Evolutionary conservation across 495 filamentous ascomycete species (phyloP), one percentile per base, ranked within the genome.

Genomic region (Acidomyces sp.): DNA sequence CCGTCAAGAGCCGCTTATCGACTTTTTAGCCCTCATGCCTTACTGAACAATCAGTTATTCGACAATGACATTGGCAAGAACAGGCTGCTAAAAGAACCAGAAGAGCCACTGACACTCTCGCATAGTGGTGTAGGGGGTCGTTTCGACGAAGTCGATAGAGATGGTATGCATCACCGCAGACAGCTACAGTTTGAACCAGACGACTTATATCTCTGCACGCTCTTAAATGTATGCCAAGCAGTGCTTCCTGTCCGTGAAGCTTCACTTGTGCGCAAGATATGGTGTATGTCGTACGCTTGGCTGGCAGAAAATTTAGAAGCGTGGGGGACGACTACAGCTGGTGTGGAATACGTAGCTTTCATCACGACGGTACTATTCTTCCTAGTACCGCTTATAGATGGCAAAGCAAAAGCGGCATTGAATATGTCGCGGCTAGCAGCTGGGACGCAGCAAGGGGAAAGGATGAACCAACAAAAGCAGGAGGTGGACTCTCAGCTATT

Each of bases 171-270:
- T 32, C 49, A 55, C 32, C 36, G 45, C 12, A 18, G 43, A 7
- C 37, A 49, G 32, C 17, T 55, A 3, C 11, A 27, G 12, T 34
- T 55, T 1, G 13, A 13, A 7, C 44, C 52, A 11, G 17, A 39
- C 1, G 43, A 47, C 15, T 15, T 28, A 1, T 3, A 20, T 10
- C 21, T 51, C 5, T 15, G 22, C n/a, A 19, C 17, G 6, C 17
- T 52, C 16, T 26, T 55, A 13, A 17, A 37, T 10, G 38, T 47
- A n/a, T 49, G 45, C 21, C 27, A 46, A 18, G 13, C 24, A 13
- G 32, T 51, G 1, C 30, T 55, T 13, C 48, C 48, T 6, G 6
- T 18, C 1, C 2, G 17, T n/a, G 34, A 49, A 9, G 28, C 43
- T 5, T 25, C 24, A 20, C 0, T 6, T 12, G 10, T 48, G 3